Percentiles rank a stretch among this genome's conserved stretches.
These are phyloP conservation scores for Lactarius sp. DNA, from an alignment of 768 basidiomycete species.

Conservation along the genomic window DNA sequence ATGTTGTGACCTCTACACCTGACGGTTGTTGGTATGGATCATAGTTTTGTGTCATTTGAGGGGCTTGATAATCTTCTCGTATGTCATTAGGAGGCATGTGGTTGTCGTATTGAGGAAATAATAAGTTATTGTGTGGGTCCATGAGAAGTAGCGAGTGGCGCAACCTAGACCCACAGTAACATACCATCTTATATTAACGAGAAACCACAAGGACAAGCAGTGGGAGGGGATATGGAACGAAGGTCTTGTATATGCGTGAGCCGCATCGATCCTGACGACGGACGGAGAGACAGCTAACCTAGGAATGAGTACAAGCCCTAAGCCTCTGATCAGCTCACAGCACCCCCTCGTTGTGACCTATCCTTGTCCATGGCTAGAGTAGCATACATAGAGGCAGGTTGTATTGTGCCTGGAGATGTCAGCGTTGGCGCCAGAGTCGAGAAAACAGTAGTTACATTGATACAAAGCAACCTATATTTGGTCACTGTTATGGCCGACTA, in stretches of 20 bases:
- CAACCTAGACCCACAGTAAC: not conserved
- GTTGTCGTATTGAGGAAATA: not conserved
- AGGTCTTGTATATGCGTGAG: not conserved
- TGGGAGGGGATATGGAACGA: not conserved
- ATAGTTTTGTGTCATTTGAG: not conserved
- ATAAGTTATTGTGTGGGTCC: not conserved
- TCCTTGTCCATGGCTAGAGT: not conserved
- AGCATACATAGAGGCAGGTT: not conserved
- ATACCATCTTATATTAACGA: constrained; percentile 1
- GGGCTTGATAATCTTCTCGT: not conserved
- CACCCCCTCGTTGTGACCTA: not conserved
- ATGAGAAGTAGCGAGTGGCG: not conserved
- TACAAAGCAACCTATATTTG: constrained; percentile 4
- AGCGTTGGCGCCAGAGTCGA: not conserved
- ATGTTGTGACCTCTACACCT: not conserved
- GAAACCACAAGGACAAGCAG: constrained; percentile 8
- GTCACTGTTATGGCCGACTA: not conserved
- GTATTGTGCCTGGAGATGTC: constrained; percentile 18
- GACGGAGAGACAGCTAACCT: not conserved
- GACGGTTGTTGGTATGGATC: not conserved
- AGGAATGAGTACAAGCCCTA: not conserved
- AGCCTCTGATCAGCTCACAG: not conserved
- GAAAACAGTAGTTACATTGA: not conserved
- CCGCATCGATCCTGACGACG: not conserved
- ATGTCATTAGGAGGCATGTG: not conserved